These are phyloP conservation scores for Apodospora peruviana DNA, from an alignment of 495 filamentous ascomycete genomes.

Conservation along the genomic window DNA sequence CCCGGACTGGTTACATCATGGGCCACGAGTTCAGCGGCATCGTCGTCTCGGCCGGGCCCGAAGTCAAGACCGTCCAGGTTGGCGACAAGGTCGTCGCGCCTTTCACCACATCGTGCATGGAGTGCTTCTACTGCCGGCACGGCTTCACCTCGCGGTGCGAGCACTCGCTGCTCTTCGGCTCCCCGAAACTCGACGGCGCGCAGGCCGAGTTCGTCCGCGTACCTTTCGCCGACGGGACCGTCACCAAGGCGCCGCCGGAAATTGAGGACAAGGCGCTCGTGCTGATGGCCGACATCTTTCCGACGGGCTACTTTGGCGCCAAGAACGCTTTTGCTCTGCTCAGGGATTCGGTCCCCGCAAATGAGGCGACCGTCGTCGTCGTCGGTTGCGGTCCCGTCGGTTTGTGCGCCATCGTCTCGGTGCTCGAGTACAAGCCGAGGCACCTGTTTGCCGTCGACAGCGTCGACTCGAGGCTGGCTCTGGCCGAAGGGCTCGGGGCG, in stretches of 20 bases:
- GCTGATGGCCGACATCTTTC: slow-evolving; percentile 85
- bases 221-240: slow-evolving; percentile 78
- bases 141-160: slow-evolving; percentile 79
- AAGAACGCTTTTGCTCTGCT: slow-evolving; percentile 70
- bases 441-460: slow-evolving; percentile 83
- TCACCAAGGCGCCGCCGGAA: slow-evolving; percentile 67
- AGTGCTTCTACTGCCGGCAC: slow-evolving; percentile 87
- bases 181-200: slow-evolving; percentile 66
- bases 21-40: slow-evolving; percentile 81
- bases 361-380: slow-evolving; percentile 68
- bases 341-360: slow-evolving; percentile 49
- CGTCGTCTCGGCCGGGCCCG: slow-evolving; percentile 60
- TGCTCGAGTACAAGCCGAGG: slow-evolving; percentile 72
- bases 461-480: slow-evolving; percentile 67
- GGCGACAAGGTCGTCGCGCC: slow-evolving; percentile 79
- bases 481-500: slow-evolving; percentile 73
- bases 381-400: slow-evolving; percentile 90
- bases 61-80: slow-evolving; percentile 61
- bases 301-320: slow-evolving; percentile 89
- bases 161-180: slow-evolving; percentile 72
- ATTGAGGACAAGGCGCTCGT: slow-evolving; percentile 75
- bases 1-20: slow-evolving; percentile 44
- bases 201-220: slow-evolving; percentile 90
- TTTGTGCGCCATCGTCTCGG: slow-evolving; percentile 80
- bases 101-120: slow-evolving; percentile 79